phyloP scores from a whole-genome alignment of 2,329 filamentous ascomycete species.

The Fusarium abutilonis region DNA sequence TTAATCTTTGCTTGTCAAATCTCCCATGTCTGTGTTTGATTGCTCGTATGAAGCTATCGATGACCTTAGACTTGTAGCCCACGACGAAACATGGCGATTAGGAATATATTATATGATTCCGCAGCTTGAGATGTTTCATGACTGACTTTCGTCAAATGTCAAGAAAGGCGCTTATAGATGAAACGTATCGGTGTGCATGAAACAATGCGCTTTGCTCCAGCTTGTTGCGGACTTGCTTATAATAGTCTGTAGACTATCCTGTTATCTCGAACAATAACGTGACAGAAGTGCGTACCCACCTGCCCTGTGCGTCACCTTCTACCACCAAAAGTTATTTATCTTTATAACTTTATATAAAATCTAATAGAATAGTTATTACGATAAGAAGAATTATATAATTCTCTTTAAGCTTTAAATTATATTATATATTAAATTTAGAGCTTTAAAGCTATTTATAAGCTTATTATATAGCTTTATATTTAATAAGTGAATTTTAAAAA shows the following conservation, averaged over 20 bases:
- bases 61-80: background rate
- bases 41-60: background rate
- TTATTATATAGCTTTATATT: no score
- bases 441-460: no score
- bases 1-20: background rate
- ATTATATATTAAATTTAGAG: no score
- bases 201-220: background rate
- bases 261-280: no score
- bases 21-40: background rate
- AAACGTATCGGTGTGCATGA: constrained; percentile 5
- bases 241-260: background rate
- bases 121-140: constrained; percentile 4
- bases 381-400: no score
- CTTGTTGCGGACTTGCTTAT: background rate
- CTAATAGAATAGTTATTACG: no score
- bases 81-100: background rate
- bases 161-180: background rate
- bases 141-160: background rate
- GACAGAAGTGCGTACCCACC: no score
- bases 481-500: no score
- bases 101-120: background rate
- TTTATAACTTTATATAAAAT: no score
- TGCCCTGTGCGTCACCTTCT: no score
- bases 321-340: no score
- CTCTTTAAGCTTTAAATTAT: no score